These are phyloP conservation scores for Colletotrichum sojae DNA, from an alignment of 2,329 filamentous ascomycete species.

Conservation along the genomic window DNA sequence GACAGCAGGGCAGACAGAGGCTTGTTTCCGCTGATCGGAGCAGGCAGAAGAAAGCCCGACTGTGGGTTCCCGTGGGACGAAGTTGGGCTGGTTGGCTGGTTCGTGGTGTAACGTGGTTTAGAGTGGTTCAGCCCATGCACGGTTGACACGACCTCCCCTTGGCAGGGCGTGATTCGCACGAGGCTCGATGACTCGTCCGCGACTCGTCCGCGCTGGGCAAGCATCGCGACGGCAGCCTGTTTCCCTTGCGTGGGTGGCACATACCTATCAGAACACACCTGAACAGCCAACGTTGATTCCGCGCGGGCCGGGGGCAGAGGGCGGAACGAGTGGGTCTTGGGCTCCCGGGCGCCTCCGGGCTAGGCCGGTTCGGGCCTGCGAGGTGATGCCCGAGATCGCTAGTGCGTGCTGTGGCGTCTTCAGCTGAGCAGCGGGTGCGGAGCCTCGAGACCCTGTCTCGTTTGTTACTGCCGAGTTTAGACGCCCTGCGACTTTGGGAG, in stretches of 20 bases:
- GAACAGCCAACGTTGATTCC: slow-evolving; percentile 26
- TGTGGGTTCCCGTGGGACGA: not conserved
- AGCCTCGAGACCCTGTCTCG: slow-evolving; percentile 18
- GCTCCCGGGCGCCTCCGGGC: slow-evolving; percentile 11
- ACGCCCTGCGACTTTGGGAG: not conserved
- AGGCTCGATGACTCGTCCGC: not conserved
- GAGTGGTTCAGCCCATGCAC: slow-evolving; percentile 26
- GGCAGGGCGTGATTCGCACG: not conserved
- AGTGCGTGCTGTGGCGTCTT: slow-evolving; percentile 29
- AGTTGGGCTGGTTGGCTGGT: not conserved
- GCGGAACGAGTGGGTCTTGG: slow-evolving; percentile 28
- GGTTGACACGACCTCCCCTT: no score
- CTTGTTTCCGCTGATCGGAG: slow-evolving; percentile 9
- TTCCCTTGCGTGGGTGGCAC: slow-evolving; percentile 10
- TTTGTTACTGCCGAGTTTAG: slow-evolving; percentile 4
- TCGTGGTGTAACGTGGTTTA: no score
- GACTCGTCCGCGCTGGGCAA: not conserved
- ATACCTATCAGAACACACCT: not conserved
- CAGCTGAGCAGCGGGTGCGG: slow-evolving; percentile 25
- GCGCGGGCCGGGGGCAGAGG: slow-evolving; percentile 29
- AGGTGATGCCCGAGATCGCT: slow-evolving; percentile 14
- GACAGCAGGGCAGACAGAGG: slow-evolving; percentile 14
- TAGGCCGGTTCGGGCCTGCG: slow-evolving; percentile 38
- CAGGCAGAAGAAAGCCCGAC: slow-evolving; percentile 27
- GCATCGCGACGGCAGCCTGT: not conserved